phyloP scores from a whole-genome alignment of 345 rosid species.

The Corchorus olitorius region DNA sequence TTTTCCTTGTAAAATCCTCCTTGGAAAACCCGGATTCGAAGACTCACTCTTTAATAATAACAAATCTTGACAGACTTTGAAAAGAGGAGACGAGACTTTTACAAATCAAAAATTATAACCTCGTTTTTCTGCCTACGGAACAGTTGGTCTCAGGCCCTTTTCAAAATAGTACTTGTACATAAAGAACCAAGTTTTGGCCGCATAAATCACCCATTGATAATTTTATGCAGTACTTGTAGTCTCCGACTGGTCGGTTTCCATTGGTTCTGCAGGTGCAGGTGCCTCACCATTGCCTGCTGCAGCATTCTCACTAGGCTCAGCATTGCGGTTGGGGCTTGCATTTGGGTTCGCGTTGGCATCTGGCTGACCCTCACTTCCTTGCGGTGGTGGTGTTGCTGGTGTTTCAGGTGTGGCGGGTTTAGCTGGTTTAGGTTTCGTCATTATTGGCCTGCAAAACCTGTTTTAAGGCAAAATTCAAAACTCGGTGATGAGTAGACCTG shows the following conservation, averaged over 20 bases:
- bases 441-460: constrained; percentile 87
- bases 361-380: constrained; percentile 45
- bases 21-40: constrained; percentile 28
- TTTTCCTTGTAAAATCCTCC: constrained; percentile 6
- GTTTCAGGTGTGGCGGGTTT: constrained; percentile 68
- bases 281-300: constrained; percentile 39
- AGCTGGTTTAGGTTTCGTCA: constrained; percentile 85
- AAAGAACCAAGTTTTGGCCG: constrained; percentile 16
- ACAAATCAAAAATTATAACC: constrained; percentile 16
- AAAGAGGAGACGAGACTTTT: constrained; percentile 22
- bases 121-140: constrained; percentile 11
- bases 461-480: not conserved
- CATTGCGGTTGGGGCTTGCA: constrained; percentile 19
- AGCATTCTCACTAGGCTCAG: constrained; percentile 24
- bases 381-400: constrained; percentile 53
- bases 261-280: constrained; percentile 59
- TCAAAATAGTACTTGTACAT: constrained; percentile 26
- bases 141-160: constrained; percentile 20
- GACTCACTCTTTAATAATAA: constrained; percentile 22
- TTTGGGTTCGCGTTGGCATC: constrained; percentile 24
- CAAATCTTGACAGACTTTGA: constrained; percentile 21
- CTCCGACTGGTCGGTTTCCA: constrained; percentile 73
- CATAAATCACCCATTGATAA: constrained; percentile 5
- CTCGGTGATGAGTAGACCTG: not conserved
- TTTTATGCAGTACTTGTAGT: constrained; percentile 33